Conservation (phyloP, 2,329 filamentous ascomycete species). For the Penicillium polonicum region DNA sequence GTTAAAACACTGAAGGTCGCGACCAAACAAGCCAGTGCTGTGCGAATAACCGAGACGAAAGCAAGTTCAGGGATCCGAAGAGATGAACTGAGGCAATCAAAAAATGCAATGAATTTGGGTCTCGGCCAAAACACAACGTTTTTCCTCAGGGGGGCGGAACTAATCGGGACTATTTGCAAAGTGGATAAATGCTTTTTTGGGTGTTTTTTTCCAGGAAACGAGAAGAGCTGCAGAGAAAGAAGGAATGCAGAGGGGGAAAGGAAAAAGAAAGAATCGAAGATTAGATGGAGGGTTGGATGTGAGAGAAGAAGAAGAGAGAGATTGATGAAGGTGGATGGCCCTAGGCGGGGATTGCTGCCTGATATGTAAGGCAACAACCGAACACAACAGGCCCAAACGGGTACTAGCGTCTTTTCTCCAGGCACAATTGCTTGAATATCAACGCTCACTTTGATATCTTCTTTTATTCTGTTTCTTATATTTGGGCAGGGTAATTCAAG, state of each 20-base stretch:
- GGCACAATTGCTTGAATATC: not conserved
- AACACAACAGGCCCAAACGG: not conserved
- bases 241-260: conserved; percentile 28
- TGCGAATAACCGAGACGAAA: conserved; percentile 3
- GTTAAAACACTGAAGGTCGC: conserved; percentile 19
- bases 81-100: conserved; percentile 1
- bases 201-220: conserved; percentile 25
- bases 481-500: not conserved
- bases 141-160: conserved; percentile 27
- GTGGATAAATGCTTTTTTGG: conserved; percentile 18
- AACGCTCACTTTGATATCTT: not conserved
- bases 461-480: not conserved
- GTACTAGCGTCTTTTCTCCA: not conserved
- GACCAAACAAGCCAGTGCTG: conserved; percentile 4
- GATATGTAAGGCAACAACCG: not conserved
- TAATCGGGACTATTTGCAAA: conserved; percentile 26
- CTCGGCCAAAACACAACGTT: conserved; percentile 24
- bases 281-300: conserved; percentile 20
- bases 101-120: conserved; percentile 15
- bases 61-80: conserved; percentile 3
- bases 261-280: conserved; percentile 32
- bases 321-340: conserved; percentile 19
- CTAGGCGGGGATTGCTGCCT: conserved; percentile 15
- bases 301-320: conserved; percentile 22
- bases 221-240: conserved; percentile 30